Base-by-base conservation (phyloP, 2,329 filamentous ascomycete species). In the Fusarium albidum region DNA sequence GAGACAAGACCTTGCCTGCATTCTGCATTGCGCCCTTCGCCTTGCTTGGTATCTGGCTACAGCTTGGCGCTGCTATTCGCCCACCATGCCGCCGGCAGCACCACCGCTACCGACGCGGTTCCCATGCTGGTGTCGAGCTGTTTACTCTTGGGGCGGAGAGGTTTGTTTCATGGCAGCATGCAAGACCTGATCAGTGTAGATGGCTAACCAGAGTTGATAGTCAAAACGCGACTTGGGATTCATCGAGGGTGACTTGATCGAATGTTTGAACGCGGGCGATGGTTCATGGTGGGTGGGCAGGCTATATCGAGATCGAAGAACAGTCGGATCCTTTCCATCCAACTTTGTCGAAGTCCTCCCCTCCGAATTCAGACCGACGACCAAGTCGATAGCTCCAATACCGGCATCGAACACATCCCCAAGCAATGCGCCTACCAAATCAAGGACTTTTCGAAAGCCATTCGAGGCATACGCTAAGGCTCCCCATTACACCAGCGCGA, bases 221-320 rank as follows among this genome's bases (percentile, higher is more conserved):
- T 94, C 90, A 18, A 96, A 96, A 79, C 87, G 90, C 73, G 95
- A 99, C 71, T 82, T 99, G 52, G 95, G 95, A 13, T 99, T 99
- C 75, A 90, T 99, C 65, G 95, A 99, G 75, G 95, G 95, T 60
- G 95, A 99, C 75, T 77, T 99, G 63, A 99, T 99, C 72, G 95
- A 99, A 83, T 97, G 94, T 70, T 82, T 99, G 46, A 99, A 99
- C 73, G 95, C 95, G 15, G 95, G 95, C 59, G 95, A 99, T 76
- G 95, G 95, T 45, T 93, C 91, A 39, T 99, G 95, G 95, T 99
- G 95, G 95, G 96, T 93, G 76, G 95, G 95, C 40, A 86, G 94
- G 59, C 77, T 99, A 70, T 91, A 88, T 70, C 86, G 95, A 65
- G 95, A 99, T 75, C 89, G 90, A 73, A 87, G 93, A 69, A 92